Percentiles rank a stretch among this genome's conserved stretches.
Conservation (phyloP, 2,329 filamentous ascomycete species). For the Chaetomiaceae sp. region DNA sequence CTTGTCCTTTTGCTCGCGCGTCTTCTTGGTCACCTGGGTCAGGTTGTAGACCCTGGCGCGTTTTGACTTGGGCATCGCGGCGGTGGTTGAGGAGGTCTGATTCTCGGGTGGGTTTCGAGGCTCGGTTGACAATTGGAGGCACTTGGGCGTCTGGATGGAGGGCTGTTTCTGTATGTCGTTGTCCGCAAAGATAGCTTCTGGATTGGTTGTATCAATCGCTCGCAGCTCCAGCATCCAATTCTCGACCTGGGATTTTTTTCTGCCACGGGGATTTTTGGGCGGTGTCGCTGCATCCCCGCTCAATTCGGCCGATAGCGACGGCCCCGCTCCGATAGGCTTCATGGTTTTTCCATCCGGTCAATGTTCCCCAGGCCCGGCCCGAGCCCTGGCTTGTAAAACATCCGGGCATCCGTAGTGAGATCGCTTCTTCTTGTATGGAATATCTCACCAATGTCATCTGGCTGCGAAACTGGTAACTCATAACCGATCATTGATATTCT, state of each 20-base stretch:
- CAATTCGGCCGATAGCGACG: background rate
- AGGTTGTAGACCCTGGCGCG: constrained; percentile 84
- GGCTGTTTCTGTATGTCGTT: background rate
- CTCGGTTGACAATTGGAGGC: background rate
- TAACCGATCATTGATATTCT: too few species aligned
- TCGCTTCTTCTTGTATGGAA: too few species aligned
- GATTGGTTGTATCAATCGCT: background rate
- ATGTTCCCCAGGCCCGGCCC: too few species aligned
- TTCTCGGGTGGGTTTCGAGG: background rate
- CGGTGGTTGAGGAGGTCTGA: background rate
- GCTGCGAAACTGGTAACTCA: too few species aligned
- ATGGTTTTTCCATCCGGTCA: constrained; percentile 1
- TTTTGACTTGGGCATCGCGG: constrained; percentile 91
- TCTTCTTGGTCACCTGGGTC: constrained; percentile 89
- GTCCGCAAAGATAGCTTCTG: background rate
- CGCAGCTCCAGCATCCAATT: background rate
- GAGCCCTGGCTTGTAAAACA: too few species aligned
- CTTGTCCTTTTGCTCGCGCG: constrained; percentile 82
- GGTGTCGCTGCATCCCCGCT: constrained; percentile 16
- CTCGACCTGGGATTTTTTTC: constrained; percentile 19
- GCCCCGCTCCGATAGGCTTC: constrained; percentile 8
- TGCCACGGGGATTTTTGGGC: constrained; percentile 27
- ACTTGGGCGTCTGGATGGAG: too few species aligned
- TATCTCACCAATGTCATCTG: too few species aligned
- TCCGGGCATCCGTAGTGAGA: too few species aligned